These are phyloP conservation scores for Claviceps sp. DNA, from an alignment of 2,329 filamentous ascomycete genomes.

Conservation along the genomic window DNA sequence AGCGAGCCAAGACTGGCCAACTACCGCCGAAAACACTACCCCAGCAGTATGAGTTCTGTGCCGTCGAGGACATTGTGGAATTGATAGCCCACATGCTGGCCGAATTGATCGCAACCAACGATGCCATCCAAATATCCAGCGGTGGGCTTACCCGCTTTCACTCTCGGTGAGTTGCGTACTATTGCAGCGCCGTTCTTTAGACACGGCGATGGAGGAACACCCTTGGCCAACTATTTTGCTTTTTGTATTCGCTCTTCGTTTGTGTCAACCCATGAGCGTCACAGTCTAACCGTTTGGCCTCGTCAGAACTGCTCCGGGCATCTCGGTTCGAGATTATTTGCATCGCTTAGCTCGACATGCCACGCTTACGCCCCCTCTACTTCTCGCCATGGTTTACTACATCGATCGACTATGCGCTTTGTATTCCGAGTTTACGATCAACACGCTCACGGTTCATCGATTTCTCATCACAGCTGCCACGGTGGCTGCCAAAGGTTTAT, in stretches of 20 bases:
- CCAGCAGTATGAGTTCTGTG: slow-evolving; percentile 64
- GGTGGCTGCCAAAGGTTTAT: slow-evolving; percentile 89
- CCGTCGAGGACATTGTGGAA: slow-evolving; percentile 74
- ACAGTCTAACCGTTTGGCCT: background rate
- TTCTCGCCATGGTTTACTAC: slow-evolving; percentile 98
- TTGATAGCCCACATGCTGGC: slow-evolving; percentile 91
- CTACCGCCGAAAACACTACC: slow-evolving; percentile 49
- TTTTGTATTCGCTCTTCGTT: background rate
- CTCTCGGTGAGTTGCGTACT: slow-evolving; percentile 49
- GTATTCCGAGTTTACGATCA: slow-evolving; percentile 92
- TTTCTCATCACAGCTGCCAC: slow-evolving; percentile 94
- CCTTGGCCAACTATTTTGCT: too few relatives aligned
- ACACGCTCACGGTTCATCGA: slow-evolving; percentile 88
- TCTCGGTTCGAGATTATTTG: slow-evolving; percentile 88
- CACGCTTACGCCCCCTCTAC: slow-evolving; percentile 78
- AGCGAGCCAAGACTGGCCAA: slow-evolving; percentile 39
- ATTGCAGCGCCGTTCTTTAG: background rate
- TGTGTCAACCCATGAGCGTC: background rate
- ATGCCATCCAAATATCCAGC: slow-evolving; percentile 61
- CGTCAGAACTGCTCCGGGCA: slow-evolving; percentile 55
- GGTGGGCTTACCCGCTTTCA: slow-evolving; percentile 89
- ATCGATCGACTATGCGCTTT: slow-evolving; percentile 88
- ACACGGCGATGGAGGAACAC: too few relatives aligned
- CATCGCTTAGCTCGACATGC: slow-evolving; percentile 87
- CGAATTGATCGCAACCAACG: slow-evolving; percentile 88